Base-by-base conservation (phyloP, 768 basidiomycete genomes). In the Coprinellus micaceus region DNA sequence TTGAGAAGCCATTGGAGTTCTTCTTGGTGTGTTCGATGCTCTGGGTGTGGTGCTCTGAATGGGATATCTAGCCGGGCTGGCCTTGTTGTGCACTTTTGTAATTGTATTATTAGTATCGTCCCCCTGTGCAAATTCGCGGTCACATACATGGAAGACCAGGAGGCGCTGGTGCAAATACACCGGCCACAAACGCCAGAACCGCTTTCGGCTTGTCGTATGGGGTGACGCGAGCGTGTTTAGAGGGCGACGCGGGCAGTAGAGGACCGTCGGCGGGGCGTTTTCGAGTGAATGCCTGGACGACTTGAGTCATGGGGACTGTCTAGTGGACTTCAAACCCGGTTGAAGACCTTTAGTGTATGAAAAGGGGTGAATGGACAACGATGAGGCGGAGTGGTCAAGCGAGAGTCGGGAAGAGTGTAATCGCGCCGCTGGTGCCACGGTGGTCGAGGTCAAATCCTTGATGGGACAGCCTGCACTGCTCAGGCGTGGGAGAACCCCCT, bases 351-450 rank as follows among this genome's bases (percentile, higher is more conserved):
- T 10, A 22, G 17, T 43, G 40, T 43, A 26, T 13, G 6, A 33
- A 13, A 33, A 33, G 33, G 33, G 10, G 10, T 21, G 22, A 7
- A 24, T 22, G n/a, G 7, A 22, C 12, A 5, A 37, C 19, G 2
- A 36, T 19, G 29, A 21, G 29, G 29, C 10, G 26, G 29, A 36
- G 4, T 24, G 29, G 30, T 12, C 19, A 30, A 22, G 49, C 5
- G 33, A 33, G 22, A 30, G 33, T 17, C 13, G 49, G 47, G 33
- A 22, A 33, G n/a, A 51, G 29, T 15, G 49, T 29, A 37, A 51
- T 51, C 30, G 49, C 49, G 49, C 49, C 30, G 47, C 47, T 48
- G 10, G 24, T 51, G 49, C 49, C 49, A 51, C 49, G 49, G 49
- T 51, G 49, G 49, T 26, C 39, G 7, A 6, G 33, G 6, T 13